phyloP scores from a whole-genome alignment of 345 rosid species.

The Lepidium africanum region DNA sequence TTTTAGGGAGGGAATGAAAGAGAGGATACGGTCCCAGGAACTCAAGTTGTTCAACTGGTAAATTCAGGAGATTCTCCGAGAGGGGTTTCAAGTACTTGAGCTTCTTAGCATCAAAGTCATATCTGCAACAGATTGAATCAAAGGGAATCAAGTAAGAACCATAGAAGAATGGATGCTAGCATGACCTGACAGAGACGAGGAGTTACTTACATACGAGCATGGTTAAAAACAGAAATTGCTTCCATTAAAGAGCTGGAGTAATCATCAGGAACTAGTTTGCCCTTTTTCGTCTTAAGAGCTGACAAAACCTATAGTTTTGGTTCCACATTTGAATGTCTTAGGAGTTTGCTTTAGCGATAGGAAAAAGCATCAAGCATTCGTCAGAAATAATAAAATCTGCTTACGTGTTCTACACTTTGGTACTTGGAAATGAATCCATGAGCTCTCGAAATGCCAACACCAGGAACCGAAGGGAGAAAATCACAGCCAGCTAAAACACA shows the following conservation, averaged over 20 bases:
- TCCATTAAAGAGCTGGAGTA: constrained; percentile 59
- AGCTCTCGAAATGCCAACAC: constrained; percentile 79
- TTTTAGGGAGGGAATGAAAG: not conserved
- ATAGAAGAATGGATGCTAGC: not conserved
- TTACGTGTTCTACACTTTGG: constrained; percentile 67
- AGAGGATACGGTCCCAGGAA: constrained; percentile 98
- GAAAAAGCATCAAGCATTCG: not conserved
- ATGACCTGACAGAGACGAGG: not conserved
- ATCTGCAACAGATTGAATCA: constrained; percentile 35
- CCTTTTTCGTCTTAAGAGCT: constrained; percentile 66
- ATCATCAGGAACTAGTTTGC: constrained; percentile 69
- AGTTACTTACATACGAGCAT: constrained; percentile 58
- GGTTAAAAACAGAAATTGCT: constrained; percentile 79
- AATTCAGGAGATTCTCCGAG: constrained; percentile 39
- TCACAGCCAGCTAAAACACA: constrained; percentile 94
- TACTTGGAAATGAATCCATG: constrained; percentile 63
- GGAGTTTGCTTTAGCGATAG: not conserved
- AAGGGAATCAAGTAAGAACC: not conserved
- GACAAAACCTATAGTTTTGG: constrained; percentile 47
- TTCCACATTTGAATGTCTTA: not conserved
- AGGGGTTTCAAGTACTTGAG: constrained; percentile 62
- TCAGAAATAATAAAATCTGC: constrained; percentile 11
- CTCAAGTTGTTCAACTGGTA: constrained; percentile 50
- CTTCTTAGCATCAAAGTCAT: constrained; percentile 45
- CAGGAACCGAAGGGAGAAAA: constrained; percentile 86